Evolutionary conservation across 495 filamentous ascomycete genomes (phyloP).

Genomic region (Daldinia grandis): DNA sequence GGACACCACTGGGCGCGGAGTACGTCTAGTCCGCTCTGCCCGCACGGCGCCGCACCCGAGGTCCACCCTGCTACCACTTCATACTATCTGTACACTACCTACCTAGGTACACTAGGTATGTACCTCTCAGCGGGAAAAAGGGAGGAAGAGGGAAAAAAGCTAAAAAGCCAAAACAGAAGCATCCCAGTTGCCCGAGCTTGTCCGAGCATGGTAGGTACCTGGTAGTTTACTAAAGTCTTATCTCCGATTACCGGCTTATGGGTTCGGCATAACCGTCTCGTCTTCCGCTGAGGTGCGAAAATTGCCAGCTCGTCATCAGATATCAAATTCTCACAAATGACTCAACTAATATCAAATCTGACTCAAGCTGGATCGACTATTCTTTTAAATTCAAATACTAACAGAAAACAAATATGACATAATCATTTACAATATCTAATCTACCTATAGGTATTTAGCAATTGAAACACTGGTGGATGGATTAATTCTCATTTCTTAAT

Average conservation of each 20-base stretch:
- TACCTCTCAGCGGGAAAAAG: too few relatives aligned
- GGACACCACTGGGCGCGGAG: too few relatives aligned
- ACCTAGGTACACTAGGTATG: too few relatives aligned
- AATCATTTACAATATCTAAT: background rate
- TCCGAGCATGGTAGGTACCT: background rate
- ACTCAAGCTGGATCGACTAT: background rate
- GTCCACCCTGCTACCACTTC: background rate
- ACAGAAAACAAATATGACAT: background rate
- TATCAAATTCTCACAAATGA: background rate
- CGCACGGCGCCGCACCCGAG: slow-evolving; percentile 9
- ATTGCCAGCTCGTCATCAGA: background rate
- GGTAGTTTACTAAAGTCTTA: background rate
- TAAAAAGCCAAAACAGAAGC: background rate
- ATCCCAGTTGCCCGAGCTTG: background rate
- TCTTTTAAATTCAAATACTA: background rate
- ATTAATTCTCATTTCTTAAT: slow-evolving; percentile 10
- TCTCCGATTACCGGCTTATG: background rate
- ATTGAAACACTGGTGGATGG: background rate
- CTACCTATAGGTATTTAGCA: background rate
- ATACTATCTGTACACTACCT: background rate
- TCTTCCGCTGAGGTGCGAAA: background rate
- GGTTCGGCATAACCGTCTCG: background rate
- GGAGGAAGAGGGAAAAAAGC: too few relatives aligned
- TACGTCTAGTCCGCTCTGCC: background rate
- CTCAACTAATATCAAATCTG: background rate